Evolutionary conservation across 257 asterid species (phyloP), one percentile per base, ranked within the genome.

Genomic region (Gentiana macrophylla): DNA sequence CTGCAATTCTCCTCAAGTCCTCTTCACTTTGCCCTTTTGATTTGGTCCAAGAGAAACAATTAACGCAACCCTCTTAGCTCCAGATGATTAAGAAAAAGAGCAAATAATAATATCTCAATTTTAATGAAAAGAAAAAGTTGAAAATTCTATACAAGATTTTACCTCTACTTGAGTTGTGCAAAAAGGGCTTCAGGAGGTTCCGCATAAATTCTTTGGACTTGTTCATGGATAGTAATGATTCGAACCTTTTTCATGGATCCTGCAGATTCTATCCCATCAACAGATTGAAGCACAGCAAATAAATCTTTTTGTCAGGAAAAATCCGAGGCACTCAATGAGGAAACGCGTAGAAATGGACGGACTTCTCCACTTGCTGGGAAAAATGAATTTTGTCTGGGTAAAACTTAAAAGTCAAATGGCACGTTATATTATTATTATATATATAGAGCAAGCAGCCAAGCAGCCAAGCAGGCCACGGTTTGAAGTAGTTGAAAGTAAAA

Each of bases 1-100:
- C 88, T 65, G 93, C 93, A 65, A 89, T 75, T 68, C 50, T 79
- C 75, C 84, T 82, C 77, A 86, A 74, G 57, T 77, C 95, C 57
- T 66, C 80, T 62, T 75, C 82, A 62, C 62, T 63, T 67, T 72
- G 62, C 56, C 80, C 95, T 86, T 62, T 54, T 63, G 45, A 8
- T 60, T 61, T 66, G 37, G 61, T 15, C 61, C 59, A 56, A 56
- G 3, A 37, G 54, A 33, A 56, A 51, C 49, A 37, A 52, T 15
- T 15, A 48, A 32, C 3, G 9, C 6, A 2, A 5, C 6, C 46
- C 46, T 5, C 46, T 41, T 54, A 63, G 12, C 38, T 38, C 15
- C 34, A 63, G 38, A 49, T 60, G 50, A 57, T 5, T 35, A 4
- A 9, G 54, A 6, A 45, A 32, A 46, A 33, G 35, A 52, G 62